These are phyloP conservation scores for Xerocomellus intermedius DNA, from an alignment of 768 basidiomycete species.

Conservation along the genomic window DNA sequence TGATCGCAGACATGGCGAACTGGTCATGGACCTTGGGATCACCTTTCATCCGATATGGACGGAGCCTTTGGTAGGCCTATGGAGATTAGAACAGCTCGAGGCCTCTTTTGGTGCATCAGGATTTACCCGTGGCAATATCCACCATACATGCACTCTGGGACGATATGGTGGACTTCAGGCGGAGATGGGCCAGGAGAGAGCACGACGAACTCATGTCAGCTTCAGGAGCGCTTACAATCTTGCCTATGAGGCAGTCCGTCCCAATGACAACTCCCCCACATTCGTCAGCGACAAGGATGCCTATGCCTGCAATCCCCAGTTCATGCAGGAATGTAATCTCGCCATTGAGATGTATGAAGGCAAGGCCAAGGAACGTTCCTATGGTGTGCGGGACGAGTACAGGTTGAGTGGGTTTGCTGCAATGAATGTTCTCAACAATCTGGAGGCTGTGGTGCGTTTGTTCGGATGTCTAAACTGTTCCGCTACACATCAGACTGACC, in stretches of 20 bases:
- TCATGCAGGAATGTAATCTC: not conserved
- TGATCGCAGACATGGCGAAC: not conserved
- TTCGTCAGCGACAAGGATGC: not conserved
- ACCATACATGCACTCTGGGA: not conserved
- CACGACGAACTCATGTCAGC: not conserved
- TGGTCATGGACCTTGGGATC: not conserved
- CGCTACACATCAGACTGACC: no score
- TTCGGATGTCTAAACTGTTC: no score
- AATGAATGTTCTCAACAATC: not conserved
- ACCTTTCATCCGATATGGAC: not conserved
- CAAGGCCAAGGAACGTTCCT: not conserved
- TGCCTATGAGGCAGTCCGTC: not conserved
- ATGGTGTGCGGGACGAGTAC: conserved; percentile 10
- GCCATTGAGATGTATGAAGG: not conserved
- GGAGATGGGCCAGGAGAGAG: not conserved
- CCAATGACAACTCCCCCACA: not conserved
- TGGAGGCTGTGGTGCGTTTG: no score
- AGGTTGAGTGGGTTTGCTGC: conserved; percentile 3
- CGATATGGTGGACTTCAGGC: conserved; percentile 1
- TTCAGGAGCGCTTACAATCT: conserved; percentile 3
- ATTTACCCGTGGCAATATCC: not conserved
- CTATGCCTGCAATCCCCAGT: not conserved
- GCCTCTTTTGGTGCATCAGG: not conserved
- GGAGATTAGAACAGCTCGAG: not conserved
- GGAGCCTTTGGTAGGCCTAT: not conserved